Percentiles rank a stretch among this genome's conserved stretches.
Evolutionary conservation across 148 eudicot species (phyloP).

Genomic region (Rhododendron henanense): DNA sequence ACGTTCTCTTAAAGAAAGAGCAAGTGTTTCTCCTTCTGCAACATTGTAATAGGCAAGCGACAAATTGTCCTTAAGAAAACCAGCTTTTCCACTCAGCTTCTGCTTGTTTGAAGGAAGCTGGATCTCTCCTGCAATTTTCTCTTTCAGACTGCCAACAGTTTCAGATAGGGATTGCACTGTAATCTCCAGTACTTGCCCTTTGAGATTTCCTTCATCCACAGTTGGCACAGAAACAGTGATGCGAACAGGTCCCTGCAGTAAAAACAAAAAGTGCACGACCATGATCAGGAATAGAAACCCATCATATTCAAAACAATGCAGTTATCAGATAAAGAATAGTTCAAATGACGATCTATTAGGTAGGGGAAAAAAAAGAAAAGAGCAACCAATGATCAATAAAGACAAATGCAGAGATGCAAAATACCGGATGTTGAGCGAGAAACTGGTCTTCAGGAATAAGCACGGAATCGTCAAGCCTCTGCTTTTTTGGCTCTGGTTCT

Average conservation of each 20-base stretch:
- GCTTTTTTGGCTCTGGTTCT: slow-evolving; percentile 71
- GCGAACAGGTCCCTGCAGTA: slow-evolving; percentile 55
- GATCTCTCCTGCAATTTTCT: slow-evolving; percentile 57
- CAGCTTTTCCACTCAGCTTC: slow-evolving; percentile 68
- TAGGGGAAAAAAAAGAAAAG: neutral
- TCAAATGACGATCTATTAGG: neutral
- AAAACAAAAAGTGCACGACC: slow-evolving; percentile 1
- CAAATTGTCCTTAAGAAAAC: slow-evolving; percentile 64
- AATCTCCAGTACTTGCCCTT: slow-evolving; percentile 58
- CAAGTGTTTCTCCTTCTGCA: slow-evolving; percentile 42
- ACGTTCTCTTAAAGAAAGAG: slow-evolving; percentile 68
- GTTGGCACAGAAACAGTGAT: slow-evolving; percentile 50
- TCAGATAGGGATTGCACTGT: slow-evolving; percentile 51
- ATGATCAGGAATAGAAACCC: neutral
- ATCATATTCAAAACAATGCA: neutral
- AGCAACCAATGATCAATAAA: neutral
- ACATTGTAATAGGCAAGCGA: slow-evolving; percentile 62
- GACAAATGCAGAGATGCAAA: slow-evolving; percentile 5
- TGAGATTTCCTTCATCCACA: slow-evolving; percentile 63
- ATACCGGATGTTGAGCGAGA: slow-evolving; percentile 64
- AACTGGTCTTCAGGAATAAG: slow-evolving; percentile 64
- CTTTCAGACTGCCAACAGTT: slow-evolving; percentile 64
- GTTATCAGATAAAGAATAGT: neutral
- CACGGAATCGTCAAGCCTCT: slow-evolving; percentile 51
- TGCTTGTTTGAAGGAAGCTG: slow-evolving; percentile 71